phyloP scores from a whole-genome alignment of 202 grass and related monocot species.

The Brachypodium distachyon region DNA sequence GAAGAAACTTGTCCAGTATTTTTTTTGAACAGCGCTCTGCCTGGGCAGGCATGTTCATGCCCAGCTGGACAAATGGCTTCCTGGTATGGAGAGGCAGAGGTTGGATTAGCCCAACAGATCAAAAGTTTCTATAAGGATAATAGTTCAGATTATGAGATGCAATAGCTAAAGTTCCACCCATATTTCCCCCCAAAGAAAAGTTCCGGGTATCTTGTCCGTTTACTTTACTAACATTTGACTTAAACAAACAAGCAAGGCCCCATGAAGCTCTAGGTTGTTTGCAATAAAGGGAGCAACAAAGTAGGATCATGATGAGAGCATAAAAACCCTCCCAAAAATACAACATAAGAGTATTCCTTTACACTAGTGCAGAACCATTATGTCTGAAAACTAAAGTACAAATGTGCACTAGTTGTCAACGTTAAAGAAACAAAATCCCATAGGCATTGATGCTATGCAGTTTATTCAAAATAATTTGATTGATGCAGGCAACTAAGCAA shows the following conservation, averaged over 20 bases:
- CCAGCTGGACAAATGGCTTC: conserved; percentile 33
- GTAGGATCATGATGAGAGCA: conserved; percentile 47
- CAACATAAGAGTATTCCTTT: conserved; percentile 27
- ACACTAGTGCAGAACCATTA: conserved; percentile 21
- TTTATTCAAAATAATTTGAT: conserved; percentile 1
- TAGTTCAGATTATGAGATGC: neutral
- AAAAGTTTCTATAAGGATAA: conserved; percentile 15
- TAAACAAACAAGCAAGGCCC: conserved; percentile 42
- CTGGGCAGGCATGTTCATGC: conserved; percentile 43
- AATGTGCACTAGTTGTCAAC: conserved; percentile 13
- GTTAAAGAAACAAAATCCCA: neutral
- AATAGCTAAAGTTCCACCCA: conserved; percentile 3
- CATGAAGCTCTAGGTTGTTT: conserved; percentile 23
- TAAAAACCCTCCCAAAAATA: conserved; percentile 34
- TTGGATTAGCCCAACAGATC: conserved; percentile 6
- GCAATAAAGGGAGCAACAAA: conserved; percentile 40
- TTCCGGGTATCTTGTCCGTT: conserved; percentile 23
- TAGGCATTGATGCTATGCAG: neutral
- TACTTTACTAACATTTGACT: conserved; percentile 22
- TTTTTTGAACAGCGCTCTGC: conserved; percentile 35
- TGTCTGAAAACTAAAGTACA: conserved; percentile 22
- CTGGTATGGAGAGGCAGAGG: conserved; percentile 15
- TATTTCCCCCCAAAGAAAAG: neutral
- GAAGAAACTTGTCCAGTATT: conserved; percentile 24
- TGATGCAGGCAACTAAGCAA: neutral